Evolutionary conservation across 768 basidiomycete species (phyloP).

Genomic region (Mycena epipterygia): DNA sequence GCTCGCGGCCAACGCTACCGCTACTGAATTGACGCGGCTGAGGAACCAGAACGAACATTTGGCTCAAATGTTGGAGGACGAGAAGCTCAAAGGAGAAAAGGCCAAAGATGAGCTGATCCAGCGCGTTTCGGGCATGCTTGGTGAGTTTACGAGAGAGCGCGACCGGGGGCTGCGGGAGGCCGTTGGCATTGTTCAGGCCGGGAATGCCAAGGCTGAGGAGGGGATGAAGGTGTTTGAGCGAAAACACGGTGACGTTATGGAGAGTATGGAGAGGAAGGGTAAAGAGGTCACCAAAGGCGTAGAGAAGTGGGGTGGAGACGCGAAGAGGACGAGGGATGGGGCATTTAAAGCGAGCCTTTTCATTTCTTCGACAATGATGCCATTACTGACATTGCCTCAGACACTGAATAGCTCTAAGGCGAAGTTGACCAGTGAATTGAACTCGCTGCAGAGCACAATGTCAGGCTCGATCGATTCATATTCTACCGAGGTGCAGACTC

Average conservation of each 20-base stretch:
- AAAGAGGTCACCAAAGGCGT: conserved; percentile 56
- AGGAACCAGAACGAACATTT: conserved; percentile 80
- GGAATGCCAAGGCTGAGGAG: conserved; percentile 69
- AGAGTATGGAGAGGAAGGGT: conserved; percentile 56
- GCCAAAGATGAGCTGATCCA: conserved; percentile 83
- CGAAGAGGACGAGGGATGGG: conserved; percentile 68
- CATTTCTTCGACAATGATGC: not conserved
- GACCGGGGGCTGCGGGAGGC: conserved; percentile 75
- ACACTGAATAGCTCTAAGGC: conserved; percentile 53
- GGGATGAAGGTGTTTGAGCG: conserved; percentile 61
- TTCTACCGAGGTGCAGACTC: conserved; percentile 64
- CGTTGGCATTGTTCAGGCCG: conserved; percentile 64
- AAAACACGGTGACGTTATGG: conserved; percentile 63
- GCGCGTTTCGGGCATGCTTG: conserved; percentile 79
- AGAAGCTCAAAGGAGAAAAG: conserved; percentile 74
- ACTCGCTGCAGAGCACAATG: conserved; percentile 59
- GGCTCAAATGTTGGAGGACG: conserved; percentile 70
- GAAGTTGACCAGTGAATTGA: conserved; percentile 57
- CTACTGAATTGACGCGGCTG: conserved; percentile 70
- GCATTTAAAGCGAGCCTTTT: conserved; percentile 64
- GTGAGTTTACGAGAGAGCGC: conserved; percentile 76
- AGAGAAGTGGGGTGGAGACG: conserved; percentile 62
- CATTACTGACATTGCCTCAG: conserved; percentile 48
- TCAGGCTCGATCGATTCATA: conserved; percentile 64
- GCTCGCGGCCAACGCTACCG: conserved; percentile 60